These are phyloP conservation scores for Trichoderma sp. DNA, from an alignment of 2,329 filamentous ascomycete genomes.

Conservation along the genomic window DNA sequence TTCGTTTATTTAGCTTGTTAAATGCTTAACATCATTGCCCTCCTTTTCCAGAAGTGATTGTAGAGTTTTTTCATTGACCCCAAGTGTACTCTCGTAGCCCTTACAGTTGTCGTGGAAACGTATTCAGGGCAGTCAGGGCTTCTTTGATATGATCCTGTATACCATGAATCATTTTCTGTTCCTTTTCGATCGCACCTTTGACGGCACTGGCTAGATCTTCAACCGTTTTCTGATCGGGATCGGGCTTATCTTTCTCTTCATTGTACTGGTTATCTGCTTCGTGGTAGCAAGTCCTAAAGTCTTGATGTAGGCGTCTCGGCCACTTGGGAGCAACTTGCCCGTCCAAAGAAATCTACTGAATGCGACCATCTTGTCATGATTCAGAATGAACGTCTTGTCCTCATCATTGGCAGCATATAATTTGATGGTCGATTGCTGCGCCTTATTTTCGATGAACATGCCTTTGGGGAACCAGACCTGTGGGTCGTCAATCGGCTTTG, in stretches of 20 bases:
- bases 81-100: neutral
- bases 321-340: neutral
- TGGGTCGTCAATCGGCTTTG: neutral
- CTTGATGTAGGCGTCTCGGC: neutral
- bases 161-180: neutral
- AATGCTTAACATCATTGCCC: neutral
- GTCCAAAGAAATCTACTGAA: slow-evolving; percentile 4
- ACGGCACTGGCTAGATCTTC: neutral
- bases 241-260: neutral
- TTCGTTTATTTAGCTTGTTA: neutral
- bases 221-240: neutral
- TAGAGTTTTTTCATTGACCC: neutral
- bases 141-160: neutral
- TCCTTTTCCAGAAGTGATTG: neutral
- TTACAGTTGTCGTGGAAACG: neutral
- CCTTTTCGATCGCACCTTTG: neutral
- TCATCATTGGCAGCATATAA: neutral
- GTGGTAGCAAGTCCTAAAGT: neutral
- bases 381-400: neutral
- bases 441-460: neutral
- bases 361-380: neutral
- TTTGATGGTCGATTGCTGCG: neutral
- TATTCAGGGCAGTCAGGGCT: neutral
- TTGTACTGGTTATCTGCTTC: neutral
- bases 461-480: neutral